phyloP scores from a whole-genome alignment of 176 grass and related monocot genomes.

The Saccharum spontaneum region DNA sequence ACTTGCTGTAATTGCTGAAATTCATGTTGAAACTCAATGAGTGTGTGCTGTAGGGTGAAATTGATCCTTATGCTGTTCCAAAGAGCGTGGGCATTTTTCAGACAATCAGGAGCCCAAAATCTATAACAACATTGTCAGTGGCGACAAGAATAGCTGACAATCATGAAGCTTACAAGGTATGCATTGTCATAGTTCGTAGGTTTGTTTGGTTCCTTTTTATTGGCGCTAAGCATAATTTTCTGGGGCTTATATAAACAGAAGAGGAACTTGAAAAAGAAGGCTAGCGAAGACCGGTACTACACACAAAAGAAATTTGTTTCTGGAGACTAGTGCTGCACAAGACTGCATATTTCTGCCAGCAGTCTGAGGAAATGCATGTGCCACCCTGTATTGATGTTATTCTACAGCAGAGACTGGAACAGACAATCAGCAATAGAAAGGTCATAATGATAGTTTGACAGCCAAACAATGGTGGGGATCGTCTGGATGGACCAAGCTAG shows the following conservation, averaged over 20 bases:
- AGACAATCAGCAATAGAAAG: conserved; percentile 35
- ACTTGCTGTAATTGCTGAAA: background rate
- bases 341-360: conserved; percentile 32
- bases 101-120: conserved; percentile 71
- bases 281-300: conserved; percentile 81
- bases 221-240: background rate
- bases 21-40: conserved; percentile 26
- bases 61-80: conserved; percentile 66
- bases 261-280: conserved; percentile 87
- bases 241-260: conserved; percentile 47
- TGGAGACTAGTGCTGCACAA: conserved; percentile 55
- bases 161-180: conserved; percentile 86
- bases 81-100: conserved; percentile 84
- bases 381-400: conserved; percentile 40
- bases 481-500: conserved; percentile 30
- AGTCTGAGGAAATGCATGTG: conserved; percentile 19
- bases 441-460: conserved; percentile 36
- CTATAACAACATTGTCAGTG: conserved; percentile 68
- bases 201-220: conserved; percentile 23
- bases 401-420: conserved; percentile 37
- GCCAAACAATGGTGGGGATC: conserved; percentile 12
- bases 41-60: conserved; percentile 43
- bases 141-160: conserved; percentile 78
- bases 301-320: conserved; percentile 81
- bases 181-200: background rate